These are phyloP conservation scores for Debaryomyces udenii DNA, from an alignment of 1,139 yeast species.

Conservation along the genomic window DNA sequence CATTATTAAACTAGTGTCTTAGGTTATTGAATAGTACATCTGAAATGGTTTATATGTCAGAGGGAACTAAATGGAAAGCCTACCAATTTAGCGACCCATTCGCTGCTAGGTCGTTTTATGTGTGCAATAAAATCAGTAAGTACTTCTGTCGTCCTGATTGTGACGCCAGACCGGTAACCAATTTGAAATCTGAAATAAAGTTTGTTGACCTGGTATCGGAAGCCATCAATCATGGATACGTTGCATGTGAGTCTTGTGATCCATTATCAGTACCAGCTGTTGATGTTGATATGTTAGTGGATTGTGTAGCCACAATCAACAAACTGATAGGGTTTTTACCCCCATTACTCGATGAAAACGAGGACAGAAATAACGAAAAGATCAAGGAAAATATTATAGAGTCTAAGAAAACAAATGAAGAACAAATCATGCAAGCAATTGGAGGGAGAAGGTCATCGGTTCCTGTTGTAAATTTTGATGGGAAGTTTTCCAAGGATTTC, in stretches of 20 bases:
- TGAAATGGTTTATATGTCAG: slow-evolving; percentile 47
- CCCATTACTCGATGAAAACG: slow-evolving; percentile 52
- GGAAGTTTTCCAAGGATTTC: slow-evolving; percentile 29
- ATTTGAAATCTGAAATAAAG: slow-evolving; percentile 46
- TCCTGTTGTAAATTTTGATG: slow-evolving; percentile 31
- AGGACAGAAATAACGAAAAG: slow-evolving; percentile 40
- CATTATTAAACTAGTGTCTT: too few relatives aligned
- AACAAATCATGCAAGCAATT: slow-evolving; percentile 28
- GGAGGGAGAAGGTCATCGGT: slow-evolving; percentile 27
- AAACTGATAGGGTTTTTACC: slow-evolving; percentile 58
- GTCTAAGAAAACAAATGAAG: slow-evolving; percentile 31
- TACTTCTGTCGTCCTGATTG: slow-evolving; percentile 70
- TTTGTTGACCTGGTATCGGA: slow-evolving; percentile 44
- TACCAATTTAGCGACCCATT: slow-evolving; percentile 70
- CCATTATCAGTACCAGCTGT: slow-evolving; percentile 43
- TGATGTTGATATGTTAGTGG: slow-evolving; percentile 54
- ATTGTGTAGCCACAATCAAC: slow-evolving; percentile 63
- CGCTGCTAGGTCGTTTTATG: slow-evolving; percentile 59
- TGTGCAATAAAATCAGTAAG: slow-evolving; percentile 47
- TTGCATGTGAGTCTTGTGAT: slow-evolving; percentile 59
- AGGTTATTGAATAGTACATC: too few relatives aligned
- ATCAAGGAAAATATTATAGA: slow-evolving; percentile 45
- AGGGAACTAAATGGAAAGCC: slow-evolving; percentile 61
- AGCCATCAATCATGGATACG: slow-evolving; percentile 50
- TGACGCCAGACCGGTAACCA: slow-evolving; percentile 51